Conservation (phyloP, 768 basidiomycete genomes). For the Suillus cothurnatus region DNA sequence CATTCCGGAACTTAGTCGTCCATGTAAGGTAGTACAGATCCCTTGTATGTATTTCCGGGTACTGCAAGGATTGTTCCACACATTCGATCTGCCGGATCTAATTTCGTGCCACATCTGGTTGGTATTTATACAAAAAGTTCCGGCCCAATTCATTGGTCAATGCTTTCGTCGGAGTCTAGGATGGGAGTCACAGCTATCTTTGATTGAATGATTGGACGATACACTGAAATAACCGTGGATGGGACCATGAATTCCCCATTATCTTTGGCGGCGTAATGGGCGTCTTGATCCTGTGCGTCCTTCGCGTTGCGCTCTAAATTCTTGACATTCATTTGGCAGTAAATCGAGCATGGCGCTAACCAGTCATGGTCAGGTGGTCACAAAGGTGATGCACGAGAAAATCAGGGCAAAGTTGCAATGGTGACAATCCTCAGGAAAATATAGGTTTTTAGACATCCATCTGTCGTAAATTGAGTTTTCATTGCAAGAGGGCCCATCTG, state of each 20-base stretch:
- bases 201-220: conserved; percentile 1
- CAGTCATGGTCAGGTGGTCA: background rate
- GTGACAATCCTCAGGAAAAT: background rate
- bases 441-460: background rate
- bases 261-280: background rate
- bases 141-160: conserved; percentile 8
- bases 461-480: background rate
- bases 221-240: background rate
- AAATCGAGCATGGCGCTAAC: background rate
- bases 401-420: background rate
- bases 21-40: conserved; percentile 21
- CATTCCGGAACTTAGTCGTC: conserved; percentile 31
- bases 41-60: conserved; percentile 29
- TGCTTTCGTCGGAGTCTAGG: background rate
- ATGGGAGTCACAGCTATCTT: conserved; percentile 1
- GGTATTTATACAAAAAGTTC: background rate
- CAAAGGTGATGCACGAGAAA: background rate
- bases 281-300: background rate
- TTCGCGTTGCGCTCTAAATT: background rate
- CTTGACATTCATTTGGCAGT: background rate
- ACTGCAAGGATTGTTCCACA: conserved; percentile 33
- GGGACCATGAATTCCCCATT: background rate
- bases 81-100: conserved; percentile 31
- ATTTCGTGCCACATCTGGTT: conserved; percentile 13
- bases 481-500: background rate